Evolutionary conservation across 352 stramenopile genomes (phyloP).

Genomic region (Phytophthora tubulina): DNA sequence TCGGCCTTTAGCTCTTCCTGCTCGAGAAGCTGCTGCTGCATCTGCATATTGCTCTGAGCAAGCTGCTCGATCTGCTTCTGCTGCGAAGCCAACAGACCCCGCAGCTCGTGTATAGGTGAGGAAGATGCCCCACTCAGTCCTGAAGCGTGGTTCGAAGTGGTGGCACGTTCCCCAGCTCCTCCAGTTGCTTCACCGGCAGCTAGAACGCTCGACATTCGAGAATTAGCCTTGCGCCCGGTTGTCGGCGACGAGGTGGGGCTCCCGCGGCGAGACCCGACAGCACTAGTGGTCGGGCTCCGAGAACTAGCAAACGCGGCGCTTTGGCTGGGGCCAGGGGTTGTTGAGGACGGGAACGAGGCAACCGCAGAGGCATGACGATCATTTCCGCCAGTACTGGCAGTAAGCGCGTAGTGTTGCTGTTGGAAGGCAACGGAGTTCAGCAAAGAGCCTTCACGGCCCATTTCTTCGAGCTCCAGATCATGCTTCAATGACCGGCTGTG

Average conservation of each 20-base stretch:
- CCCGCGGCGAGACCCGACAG: not conserved
- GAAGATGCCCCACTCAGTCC: constrained; percentile 38
- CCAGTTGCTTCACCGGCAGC: constrained; percentile 48
- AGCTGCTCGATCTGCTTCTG: constrained; percentile 83
- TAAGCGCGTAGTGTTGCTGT: constrained; percentile 44
- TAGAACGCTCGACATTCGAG: constrained; percentile 34
- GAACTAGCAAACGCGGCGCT: constrained; percentile 15
- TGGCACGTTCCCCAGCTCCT: constrained; percentile 42
- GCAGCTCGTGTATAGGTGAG: constrained; percentile 63
- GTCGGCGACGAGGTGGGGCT: constrained; percentile 31
- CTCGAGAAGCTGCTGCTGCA: constrained; percentile 85
- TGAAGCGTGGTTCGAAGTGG: constrained; percentile 31
- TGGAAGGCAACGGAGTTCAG: constrained; percentile 34
- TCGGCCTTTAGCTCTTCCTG: constrained; percentile 86
- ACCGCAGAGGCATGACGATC: constrained; percentile 21
- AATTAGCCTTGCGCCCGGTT: constrained; percentile 14
- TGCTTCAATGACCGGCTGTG: constrained; percentile 53
- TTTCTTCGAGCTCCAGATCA: constrained; percentile 46
- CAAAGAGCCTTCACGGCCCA: constrained; percentile 28
- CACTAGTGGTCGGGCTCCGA: constrained; percentile 27
- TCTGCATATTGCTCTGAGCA: constrained; percentile 75
- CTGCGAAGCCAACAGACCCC: constrained; percentile 58
- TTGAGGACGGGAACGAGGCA: constrained; percentile 21
- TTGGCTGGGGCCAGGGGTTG: constrained; percentile 11
- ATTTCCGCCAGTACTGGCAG: not conserved